Evolutionary conservation across 495 filamentous ascomycete genomes (phyloP).

Genomic region (Copromyces sp.): DNA sequence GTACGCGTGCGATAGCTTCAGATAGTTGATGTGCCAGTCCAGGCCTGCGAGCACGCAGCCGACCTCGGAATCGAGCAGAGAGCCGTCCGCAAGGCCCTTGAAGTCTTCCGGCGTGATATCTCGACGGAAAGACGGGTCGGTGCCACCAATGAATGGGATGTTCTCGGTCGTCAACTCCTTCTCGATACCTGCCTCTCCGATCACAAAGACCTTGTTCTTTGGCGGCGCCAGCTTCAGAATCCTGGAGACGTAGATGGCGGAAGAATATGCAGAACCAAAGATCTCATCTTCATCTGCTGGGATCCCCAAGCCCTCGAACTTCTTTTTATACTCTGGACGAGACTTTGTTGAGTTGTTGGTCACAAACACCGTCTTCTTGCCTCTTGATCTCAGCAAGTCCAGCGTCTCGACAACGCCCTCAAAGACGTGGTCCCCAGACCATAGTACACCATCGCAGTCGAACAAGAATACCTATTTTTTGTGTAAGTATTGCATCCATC

Average conservation of each 20-base stretch:
- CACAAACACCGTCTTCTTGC: constrained; percentile 90
- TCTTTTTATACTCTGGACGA: constrained; percentile 82
- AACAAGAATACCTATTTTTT: constrained; percentile 71
- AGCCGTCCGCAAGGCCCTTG: constrained; percentile 60
- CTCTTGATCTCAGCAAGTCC: constrained; percentile 66
- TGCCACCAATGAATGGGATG: constrained; percentile 77
- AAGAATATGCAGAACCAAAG: constrained; percentile 89
- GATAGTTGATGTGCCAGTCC: constrained; percentile 89
- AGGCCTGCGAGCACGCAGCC: constrained; percentile 81
- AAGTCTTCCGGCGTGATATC: constrained; percentile 75
- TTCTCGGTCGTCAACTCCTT: constrained; percentile 70
- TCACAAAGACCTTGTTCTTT: constrained; percentile 85
- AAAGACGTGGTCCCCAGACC: constrained; percentile 88
- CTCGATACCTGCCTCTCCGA: constrained; percentile 89
- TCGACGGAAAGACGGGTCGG: constrained; percentile 66
- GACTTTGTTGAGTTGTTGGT: constrained; percentile 99
- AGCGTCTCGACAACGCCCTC: constrained; percentile 74
- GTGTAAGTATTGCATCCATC: not conserved
- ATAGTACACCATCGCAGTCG: constrained; percentile 96
- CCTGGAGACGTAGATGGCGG: constrained; percentile 91
- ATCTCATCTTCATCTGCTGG: constrained; percentile 75
- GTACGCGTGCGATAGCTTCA: constrained; percentile 74
- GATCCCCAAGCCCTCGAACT: constrained; percentile 75
- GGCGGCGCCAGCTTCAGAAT: constrained; percentile 67
- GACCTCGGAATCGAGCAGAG: constrained; percentile 73